Evolutionary conservation across 352 stramenopile species (phyloP), one percentile per base, ranked within the genome.

Genomic region (Lagenidium giganteum): DNA sequence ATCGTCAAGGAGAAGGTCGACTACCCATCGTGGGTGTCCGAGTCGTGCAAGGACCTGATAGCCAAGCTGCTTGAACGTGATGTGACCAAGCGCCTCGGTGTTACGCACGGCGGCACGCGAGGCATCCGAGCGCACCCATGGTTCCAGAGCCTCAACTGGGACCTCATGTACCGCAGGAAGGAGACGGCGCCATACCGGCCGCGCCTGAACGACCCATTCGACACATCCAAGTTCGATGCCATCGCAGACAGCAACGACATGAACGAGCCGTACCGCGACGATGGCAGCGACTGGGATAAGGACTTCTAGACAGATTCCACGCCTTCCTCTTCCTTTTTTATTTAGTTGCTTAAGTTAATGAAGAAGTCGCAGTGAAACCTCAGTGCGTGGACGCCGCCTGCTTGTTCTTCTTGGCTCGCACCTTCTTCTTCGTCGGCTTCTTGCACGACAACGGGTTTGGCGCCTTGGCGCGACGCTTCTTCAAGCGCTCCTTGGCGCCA

Each of bases 1-100:
- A 97, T 98, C 48, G 88, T 98, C 64, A 96, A 96, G 38, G 90
- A 95, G 25, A 95, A 86, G 48, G 72, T 97, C 46, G 67, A 77
- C n/a, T 98, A 96, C 57, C 92, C 92, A 13, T 59, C 70, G 5
- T 86, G 80, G 46, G 79, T 95, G 38, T 78, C 74, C 41, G 51
- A 64, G n/a, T 33, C 60, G n/a, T 76, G 64, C 31, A 65, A 70
- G 1, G 87, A 98, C 43, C 61, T 98, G n/a, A 78, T 97, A n/a
- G 77, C 70, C 26, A 88, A 91, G 42, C 73, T 98, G 20, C 68
- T 98, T 7, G 77, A 88, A 23, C 83, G 78, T 16, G 70, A 93
- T 34, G 70, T 84, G 25, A 85, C 71, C 7, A 93, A 93, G 42
- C 71, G 95, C 13, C 61, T 98, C 3, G 95, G 94, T 3, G 67